Percentiles rank a stretch among this genome's conserved stretches.
phyloP scores from a whole-genome alignment of 2,329 filamentous ascomycete species.

The Alternaria triticina region DNA sequence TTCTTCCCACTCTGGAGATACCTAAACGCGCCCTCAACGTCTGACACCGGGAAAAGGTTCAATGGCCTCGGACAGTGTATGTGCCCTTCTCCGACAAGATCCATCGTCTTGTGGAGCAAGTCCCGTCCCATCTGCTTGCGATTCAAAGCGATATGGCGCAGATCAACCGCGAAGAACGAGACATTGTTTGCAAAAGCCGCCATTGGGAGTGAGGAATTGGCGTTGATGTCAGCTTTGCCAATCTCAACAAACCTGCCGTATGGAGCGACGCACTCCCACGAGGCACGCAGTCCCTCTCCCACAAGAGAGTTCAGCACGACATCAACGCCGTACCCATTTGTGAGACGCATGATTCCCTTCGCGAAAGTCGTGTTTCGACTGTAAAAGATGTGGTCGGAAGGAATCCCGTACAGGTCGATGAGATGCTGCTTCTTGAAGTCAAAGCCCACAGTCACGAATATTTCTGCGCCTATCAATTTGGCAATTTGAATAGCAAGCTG shows the following conservation, averaged over 20 bases:
- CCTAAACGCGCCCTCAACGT: background rate
- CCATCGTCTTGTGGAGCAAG: background rate
- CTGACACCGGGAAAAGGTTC: background rate
- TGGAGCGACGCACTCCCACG: slow-evolving; percentile 49
- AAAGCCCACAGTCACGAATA: slow-evolving; percentile 32
- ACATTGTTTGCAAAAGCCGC: background rate
- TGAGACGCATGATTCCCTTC: background rate
- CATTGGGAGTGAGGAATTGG: slow-evolving; percentile 15
- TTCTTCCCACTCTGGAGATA: background rate
- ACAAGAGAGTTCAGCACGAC: slow-evolving; percentile 38
- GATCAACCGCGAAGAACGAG: background rate
- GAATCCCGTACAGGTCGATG: slow-evolving; percentile 24
- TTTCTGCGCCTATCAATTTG: slow-evolving; percentile 19
- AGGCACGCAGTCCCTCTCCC: slow-evolving; percentile 40
- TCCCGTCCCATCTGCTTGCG: background rate
- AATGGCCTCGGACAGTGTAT: background rate
- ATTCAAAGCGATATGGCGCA: slow-evolving; percentile 14
- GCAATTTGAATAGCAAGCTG: slow-evolving; percentile 32
- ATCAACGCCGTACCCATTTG: slow-evolving; percentile 40
- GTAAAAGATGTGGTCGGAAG: slow-evolving; percentile 40
- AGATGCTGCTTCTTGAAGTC: slow-evolving; percentile 28
- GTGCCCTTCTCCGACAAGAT: background rate
- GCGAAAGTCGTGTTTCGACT: slow-evolving; percentile 23
- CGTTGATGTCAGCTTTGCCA: slow-evolving; percentile 15
- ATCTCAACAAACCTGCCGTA: slow-evolving; percentile 27